A percentile compares a stretch with the other conserved stretches of the same genome.
Evolutionary conservation across 1,139 yeast species (phyloP).

Genomic region (Pichia inconspicua): DNA sequence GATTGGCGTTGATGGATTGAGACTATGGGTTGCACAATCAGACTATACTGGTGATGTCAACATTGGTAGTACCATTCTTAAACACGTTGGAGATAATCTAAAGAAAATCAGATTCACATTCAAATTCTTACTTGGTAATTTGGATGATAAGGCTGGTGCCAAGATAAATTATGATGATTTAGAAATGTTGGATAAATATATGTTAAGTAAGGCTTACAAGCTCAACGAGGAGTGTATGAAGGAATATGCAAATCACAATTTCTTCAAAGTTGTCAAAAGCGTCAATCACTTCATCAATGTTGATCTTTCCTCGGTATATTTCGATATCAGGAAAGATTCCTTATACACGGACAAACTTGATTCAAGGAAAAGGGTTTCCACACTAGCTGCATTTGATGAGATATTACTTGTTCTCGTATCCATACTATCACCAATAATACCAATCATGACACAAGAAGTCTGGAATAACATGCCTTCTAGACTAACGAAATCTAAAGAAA

Average conservation of each 20-base stretch:
- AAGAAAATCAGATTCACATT: slow-evolving; percentile 80
- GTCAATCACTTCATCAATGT: slow-evolving; percentile 68
- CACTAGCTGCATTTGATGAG: slow-evolving; percentile 64
- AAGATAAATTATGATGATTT: slow-evolving; percentile 33
- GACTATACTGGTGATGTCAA: slow-evolving; percentile 78
- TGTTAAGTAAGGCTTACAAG: slow-evolving; percentile 47
- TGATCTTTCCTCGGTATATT: slow-evolving; percentile 73
- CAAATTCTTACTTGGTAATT: slow-evolving; percentile 72
- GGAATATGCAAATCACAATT: slow-evolving; percentile 53
- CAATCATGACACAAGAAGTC: slow-evolving; percentile 78
- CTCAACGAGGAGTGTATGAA: slow-evolving; percentile 38
- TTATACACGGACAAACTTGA: slow-evolving; percentile 59
- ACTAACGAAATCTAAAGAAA: slow-evolving; percentile 29
- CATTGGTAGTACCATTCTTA: slow-evolving; percentile 64
- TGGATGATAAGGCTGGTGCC: slow-evolving; percentile 32
- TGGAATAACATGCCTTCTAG: slow-evolving; percentile 52
- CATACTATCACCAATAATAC: slow-evolving; percentile 72
- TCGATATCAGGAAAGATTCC: slow-evolving; percentile 79
- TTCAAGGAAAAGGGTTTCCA: slow-evolving; percentile 50
- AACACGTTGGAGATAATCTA: slow-evolving; percentile 69
- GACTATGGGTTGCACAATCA: slow-evolving; percentile 86
- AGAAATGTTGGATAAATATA: slow-evolving; percentile 54
- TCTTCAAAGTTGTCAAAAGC: slow-evolving; percentile 50
- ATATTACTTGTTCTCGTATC: slow-evolving; percentile 56
- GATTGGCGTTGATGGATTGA: slow-evolving; percentile 86